Percentiles rank a stretch among this genome's conserved stretches.
These are phyloP conservation scores for Malus domestica DNA, from an alignment of 306 rosid genomes.

Conservation along the genomic window DNA sequence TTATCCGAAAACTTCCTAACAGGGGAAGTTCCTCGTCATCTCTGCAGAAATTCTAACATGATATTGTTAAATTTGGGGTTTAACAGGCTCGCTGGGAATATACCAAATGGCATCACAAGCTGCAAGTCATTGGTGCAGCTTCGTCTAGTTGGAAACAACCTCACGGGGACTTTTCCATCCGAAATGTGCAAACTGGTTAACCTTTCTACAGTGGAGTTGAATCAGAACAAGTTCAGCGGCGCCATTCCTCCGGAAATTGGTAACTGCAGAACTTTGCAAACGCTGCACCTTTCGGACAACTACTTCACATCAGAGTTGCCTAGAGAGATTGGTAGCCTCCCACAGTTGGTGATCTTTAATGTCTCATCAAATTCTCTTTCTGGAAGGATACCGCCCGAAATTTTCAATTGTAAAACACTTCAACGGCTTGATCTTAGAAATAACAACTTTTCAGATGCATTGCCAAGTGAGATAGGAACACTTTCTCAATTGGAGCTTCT, in stretches of 20 bases:
- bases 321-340: slow-evolving; percentile 63
- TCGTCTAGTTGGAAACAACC: slow-evolving; percentile 48
- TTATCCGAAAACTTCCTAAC: slow-evolving; percentile 58
- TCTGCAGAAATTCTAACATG: slow-evolving; percentile 48
- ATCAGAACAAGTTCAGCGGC: slow-evolving; percentile 68
- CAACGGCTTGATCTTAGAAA: slow-evolving; percentile 76
- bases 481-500: slow-evolving; percentile 73
- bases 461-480: slow-evolving; percentile 60
- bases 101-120: slow-evolving; percentile 54
- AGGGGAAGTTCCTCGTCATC: slow-evolving; percentile 62
- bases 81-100: slow-evolving; percentile 54
- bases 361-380: slow-evolving; percentile 60
- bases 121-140: slow-evolving; percentile 59
- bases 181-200: slow-evolving; percentile 55
- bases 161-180: slow-evolving; percentile 57
- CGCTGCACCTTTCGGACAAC: slow-evolving; percentile 69
- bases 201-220: slow-evolving; percentile 62
- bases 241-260: slow-evolving; percentile 53
- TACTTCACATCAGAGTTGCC: slow-evolving; percentile 63
- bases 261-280: slow-evolving; percentile 53
- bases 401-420: slow-evolving; percentile 50
- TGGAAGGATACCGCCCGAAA: slow-evolving; percentile 57
- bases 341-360: slow-evolving; percentile 71
- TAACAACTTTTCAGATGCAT: slow-evolving; percentile 46
- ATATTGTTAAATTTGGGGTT: slow-evolving; percentile 51